phyloP scores from a whole-genome alignment of 805 yeast genomes.

The Candida ulmi region DNA sequence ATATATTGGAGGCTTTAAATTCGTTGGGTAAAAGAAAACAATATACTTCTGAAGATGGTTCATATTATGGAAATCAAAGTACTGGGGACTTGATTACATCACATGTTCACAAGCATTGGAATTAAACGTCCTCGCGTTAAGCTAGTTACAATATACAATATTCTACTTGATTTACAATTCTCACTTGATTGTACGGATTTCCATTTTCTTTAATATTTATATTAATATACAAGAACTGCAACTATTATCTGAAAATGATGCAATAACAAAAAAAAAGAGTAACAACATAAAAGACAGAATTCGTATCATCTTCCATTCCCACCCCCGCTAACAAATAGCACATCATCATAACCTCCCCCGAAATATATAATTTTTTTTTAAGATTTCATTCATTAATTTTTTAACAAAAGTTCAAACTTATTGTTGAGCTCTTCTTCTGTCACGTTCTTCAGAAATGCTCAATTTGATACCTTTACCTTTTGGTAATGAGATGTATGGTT shows the following conservation, averaged over 20 bases:
- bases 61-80: constrained; percentile 33
- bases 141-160: no score
- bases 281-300: constrained; percentile 1
- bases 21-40: constrained; percentile 21
- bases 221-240: constrained; percentile 1
- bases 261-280: constrained; percentile 18
- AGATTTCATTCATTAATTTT: not conserved
- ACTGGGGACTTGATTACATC: constrained; percentile 40
- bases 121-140: no score
- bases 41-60: constrained; percentile 32
- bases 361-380: no score
- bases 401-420: not conserved
- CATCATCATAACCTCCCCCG: not conserved
- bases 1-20: constrained; percentile 40
- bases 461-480: constrained; percentile 99
- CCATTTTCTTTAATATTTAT: not conserved
- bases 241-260: constrained; percentile 19
- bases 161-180: no score
- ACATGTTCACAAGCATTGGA: constrained; percentile 33
- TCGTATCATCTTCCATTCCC: constrained; percentile 1
- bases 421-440: constrained; percentile 86
- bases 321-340: not conserved
- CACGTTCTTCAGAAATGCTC: constrained; percentile 95
- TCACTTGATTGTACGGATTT: not conserved
- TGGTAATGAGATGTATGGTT: constrained; percentile 92